phyloP scores from a whole-genome alignment of 305 asterid species.

The Fraxinus greggii region DNA sequence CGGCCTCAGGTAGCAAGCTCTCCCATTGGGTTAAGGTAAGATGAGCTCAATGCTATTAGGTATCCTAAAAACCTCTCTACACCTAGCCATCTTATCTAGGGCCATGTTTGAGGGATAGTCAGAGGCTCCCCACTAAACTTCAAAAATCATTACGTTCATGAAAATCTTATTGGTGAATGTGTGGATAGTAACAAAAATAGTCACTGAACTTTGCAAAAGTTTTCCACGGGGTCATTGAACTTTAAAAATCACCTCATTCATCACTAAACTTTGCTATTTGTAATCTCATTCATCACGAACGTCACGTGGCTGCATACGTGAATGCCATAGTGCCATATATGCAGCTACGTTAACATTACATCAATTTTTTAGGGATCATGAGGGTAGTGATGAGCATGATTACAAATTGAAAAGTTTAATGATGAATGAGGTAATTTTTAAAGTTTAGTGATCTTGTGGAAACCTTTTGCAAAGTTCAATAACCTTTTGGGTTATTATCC shows the following conservation, averaged over 20 bases:
- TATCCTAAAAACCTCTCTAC: no score
- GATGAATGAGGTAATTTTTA: background rate
- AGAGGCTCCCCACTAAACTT: background rate
- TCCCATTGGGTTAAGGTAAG: no score
- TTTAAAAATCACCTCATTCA: background rate
- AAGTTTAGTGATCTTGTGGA: no score
- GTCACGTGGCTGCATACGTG: background rate
- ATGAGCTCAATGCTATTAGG: no score
- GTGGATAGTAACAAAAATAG: background rate
- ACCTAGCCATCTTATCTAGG: no score
- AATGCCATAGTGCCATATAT: background rate
- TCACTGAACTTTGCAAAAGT: background rate
- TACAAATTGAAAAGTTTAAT: no score
- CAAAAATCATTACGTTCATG: background rate
- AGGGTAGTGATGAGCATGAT: background rate
- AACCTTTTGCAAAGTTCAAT: background rate
- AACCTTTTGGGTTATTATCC: background rate
- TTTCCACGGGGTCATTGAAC: background rate
- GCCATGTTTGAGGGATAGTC: no score
- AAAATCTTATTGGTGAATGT: background rate
- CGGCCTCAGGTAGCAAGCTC: no score
- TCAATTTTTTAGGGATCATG: background rate
- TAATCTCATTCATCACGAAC: background rate
- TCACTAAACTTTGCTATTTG: background rate
- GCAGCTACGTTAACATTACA: background rate